Evolutionary conservation across 2,329 filamentous ascomycete species (phyloP).

Genomic region (Colletotrichum sp.): DNA sequence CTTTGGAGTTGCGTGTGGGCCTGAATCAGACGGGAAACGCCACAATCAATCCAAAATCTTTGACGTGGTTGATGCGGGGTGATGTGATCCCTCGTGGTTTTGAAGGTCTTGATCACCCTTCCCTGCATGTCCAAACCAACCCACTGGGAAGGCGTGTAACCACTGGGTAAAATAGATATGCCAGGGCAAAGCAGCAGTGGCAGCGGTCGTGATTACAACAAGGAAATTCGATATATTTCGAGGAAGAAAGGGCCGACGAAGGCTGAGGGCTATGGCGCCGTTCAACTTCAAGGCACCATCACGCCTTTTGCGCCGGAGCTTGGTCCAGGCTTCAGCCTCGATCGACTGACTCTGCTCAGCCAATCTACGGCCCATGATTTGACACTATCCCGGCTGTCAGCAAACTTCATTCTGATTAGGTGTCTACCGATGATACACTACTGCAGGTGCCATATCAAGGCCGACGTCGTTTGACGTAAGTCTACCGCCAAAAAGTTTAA

Average conservation of each 20-base stretch:
- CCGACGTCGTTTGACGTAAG: not conserved
- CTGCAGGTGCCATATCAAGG: not conserved
- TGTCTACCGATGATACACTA: not conserved
- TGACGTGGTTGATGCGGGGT: not conserved
- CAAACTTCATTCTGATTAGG: not conserved
- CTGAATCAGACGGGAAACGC: not conserved
- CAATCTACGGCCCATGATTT: not conserved
- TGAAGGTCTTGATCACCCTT: not conserved
- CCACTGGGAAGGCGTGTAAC: not conserved
- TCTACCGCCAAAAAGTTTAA: conserved; percentile 3
- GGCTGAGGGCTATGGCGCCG: not conserved
- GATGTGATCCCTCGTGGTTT: not conserved
- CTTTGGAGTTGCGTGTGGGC: not conserved
- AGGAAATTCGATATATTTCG: not conserved
- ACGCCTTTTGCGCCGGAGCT: not conserved
- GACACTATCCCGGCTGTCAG: not conserved
- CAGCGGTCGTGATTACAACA: not conserved
- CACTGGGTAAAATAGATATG: not conserved
- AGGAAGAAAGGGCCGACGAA: conserved; percentile 1
- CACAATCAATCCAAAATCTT: not conserved
- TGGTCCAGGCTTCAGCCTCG: not conserved
- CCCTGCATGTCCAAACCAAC: not conserved
- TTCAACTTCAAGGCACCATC: not conserved
- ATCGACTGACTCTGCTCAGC: not conserved
- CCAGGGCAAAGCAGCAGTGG: not conserved